Conservation (phyloP, 345 rosid genomes). For the Lepidium aucheri region DNA sequence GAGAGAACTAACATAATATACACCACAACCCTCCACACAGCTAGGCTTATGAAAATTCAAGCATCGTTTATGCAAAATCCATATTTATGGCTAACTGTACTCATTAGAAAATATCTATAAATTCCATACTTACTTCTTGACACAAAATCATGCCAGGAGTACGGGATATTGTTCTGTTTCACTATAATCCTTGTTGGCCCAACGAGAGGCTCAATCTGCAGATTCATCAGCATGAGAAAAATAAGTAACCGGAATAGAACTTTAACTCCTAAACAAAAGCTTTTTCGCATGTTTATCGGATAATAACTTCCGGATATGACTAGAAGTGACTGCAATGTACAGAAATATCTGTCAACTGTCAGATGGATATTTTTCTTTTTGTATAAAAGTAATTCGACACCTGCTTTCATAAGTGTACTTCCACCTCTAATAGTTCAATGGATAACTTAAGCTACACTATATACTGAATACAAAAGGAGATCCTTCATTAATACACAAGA, state of each 20-base stretch:
- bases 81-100: background rate
- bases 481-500: background rate
- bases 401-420: slow-evolving; percentile 2
- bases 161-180: slow-evolving; percentile 35
- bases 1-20: background rate
- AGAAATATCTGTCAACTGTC: background rate
- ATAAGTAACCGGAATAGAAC: background rate
- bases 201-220: slow-evolving; percentile 84
- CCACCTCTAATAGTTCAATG: background rate
- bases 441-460: background rate
- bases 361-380: background rate
- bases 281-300: background rate
- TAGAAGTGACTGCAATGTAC: slow-evolving; percentile 6
- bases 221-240: slow-evolving; percentile 10
- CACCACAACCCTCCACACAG: background rate
- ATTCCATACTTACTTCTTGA: slow-evolving; percentile 50
- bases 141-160: slow-evolving; percentile 98
- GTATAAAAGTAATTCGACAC: background rate
- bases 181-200: slow-evolving; percentile 62
- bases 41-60: background rate
- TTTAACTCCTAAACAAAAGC: slow-evolving; percentile 5
- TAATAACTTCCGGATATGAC: slow-evolving; percentile 5
- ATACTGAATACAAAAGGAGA: background rate
- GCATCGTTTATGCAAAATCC: background rate
- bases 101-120: background rate